A percentile compares a stretch with the other conserved stretches of the same genome.
Conservation (phyloP, 768 basidiomycete genomes). For the Dendrothele bispora region DNA sequence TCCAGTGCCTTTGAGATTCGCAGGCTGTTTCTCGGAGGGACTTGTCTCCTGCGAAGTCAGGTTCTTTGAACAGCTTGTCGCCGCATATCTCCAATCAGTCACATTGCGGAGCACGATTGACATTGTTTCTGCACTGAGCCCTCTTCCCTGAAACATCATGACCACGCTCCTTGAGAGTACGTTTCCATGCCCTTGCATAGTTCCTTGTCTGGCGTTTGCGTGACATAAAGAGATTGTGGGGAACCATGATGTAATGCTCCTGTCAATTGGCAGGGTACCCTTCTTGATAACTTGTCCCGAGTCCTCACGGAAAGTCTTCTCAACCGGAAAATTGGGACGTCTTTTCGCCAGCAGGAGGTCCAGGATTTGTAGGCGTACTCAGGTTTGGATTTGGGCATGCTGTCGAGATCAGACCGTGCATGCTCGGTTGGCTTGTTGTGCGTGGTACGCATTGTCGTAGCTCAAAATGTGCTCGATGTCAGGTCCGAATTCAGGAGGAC, state of each 20-base stretch:
- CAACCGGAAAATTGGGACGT: neutral
- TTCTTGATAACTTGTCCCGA: neutral
- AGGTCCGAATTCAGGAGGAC: neutral
- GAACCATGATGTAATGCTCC: neutral
- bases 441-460: constrained; percentile 1
- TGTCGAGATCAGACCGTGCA: neutral
- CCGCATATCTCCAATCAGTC: constrained; percentile 21
- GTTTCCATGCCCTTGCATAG: constrained; percentile 22
- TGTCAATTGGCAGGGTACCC: neutral
- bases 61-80: constrained; percentile 24
- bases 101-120: constrained; percentile 16
- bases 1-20: constrained; percentile 17
- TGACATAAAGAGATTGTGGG: neutral
- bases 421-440: neutral
- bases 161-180: constrained; percentile 19
- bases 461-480: neutral
- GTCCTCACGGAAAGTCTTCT: too few species aligned
- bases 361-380: too few species aligned
- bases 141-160: constrained; percentile 2
- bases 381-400: neutral
- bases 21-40: constrained; percentile 11
- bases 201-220: neutral
- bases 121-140: constrained; percentile 21
- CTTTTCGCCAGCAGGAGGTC: neutral
- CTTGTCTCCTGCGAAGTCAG: constrained; percentile 20